phyloP scores from a whole-genome alignment of 306 rosid species.

The Herpetospermum pedunculosum region DNA sequence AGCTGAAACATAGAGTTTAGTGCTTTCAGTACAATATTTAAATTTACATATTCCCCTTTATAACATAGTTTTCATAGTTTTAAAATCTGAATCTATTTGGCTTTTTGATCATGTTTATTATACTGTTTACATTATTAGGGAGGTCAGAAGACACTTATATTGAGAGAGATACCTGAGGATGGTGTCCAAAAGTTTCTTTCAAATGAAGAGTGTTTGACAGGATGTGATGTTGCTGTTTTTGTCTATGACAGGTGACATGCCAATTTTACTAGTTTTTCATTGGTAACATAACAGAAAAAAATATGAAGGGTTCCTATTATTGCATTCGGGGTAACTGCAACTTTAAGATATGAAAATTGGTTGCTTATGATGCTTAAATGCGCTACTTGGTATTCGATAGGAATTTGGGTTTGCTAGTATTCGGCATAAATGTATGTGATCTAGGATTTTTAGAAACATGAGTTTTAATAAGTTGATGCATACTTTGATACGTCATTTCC shows the following conservation, averaged over 20 bases:
- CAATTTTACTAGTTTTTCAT: not conserved
- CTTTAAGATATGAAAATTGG: not conserved
- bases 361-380: not conserved
- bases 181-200: slow-evolving; percentile 36
- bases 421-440: not conserved
- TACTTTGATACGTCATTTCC: not conserved
- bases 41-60: not conserved
- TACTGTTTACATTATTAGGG: slow-evolving; percentile 35
- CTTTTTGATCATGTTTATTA: slow-evolving; percentile 20
- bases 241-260: slow-evolving; percentile 63
- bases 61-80: not conserved
- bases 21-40: not conserved
- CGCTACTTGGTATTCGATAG: not conserved
- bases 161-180: slow-evolving; percentile 85
- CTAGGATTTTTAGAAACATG: not conserved
- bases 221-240: slow-evolving; percentile 83
- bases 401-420: not conserved
- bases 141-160: slow-evolving; percentile 55
- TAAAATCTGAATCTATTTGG: not conserved
- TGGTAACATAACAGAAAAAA: not conserved
- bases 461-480: not conserved
- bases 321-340: not conserved
- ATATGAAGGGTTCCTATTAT: not conserved
- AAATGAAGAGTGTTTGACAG: slow-evolving; percentile 59
- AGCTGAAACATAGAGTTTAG: not conserved